Conservation (phyloP, 345 rosid species). For the Heritiera littoralis region DNA sequence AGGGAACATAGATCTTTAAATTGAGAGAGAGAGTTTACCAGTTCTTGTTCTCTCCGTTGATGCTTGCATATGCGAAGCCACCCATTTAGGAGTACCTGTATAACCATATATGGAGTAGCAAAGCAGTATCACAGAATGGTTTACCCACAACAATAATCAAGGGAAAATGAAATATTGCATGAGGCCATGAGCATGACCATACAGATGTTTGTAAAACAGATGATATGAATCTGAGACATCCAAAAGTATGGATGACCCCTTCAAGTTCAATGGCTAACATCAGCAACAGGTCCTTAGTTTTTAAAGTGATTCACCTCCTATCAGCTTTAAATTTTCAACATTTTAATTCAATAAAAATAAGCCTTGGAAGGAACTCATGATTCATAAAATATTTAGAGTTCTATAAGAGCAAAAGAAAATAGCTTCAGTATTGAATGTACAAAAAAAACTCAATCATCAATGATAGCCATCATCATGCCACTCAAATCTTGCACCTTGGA, state of each 20-base stretch:
- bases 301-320: neutral
- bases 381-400: neutral
- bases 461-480: neutral
- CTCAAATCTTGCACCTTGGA: neutral
- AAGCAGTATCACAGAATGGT: constrained; percentile 20
- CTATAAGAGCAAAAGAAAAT: neutral
- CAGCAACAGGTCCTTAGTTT: neutral
- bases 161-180: neutral
- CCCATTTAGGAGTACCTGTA: constrained; percentile 76
- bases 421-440: neutral
- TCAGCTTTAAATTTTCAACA: neutral
- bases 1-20: neutral
- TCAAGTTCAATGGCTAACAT: neutral
- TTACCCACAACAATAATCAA: constrained; percentile 1
- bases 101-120: constrained; percentile 23
- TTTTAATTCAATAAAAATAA: neutral
- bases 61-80: constrained; percentile 88
- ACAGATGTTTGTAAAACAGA: neutral
- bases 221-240: neutral
- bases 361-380: neutral
- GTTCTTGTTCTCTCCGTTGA: constrained; percentile 84
- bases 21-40: constrained; percentile 39
- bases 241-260: neutral
- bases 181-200: neutral
- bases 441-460: neutral